phyloP scores from a whole-genome alignment of 176 grass and related monocot genomes.

The Puccinellia tenuiflora region DNA sequence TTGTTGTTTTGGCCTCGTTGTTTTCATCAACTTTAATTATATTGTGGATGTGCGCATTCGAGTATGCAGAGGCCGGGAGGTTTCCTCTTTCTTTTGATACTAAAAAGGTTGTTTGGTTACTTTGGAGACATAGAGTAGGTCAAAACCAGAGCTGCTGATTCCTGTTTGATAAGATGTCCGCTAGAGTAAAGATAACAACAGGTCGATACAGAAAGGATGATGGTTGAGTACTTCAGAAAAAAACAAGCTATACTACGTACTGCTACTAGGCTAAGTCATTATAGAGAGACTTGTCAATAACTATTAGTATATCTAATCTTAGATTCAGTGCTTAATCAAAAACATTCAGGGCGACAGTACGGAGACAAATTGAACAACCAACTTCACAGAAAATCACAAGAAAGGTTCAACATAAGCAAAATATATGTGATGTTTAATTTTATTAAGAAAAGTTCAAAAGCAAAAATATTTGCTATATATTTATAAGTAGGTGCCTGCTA shows the following conservation, averaged over 20 bases:
- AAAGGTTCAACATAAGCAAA: not conserved
- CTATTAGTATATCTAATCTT: not conserved
- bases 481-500: not conserved
- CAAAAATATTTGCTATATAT: not conserved
- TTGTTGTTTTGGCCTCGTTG: not conserved
- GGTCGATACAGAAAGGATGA: not conserved
- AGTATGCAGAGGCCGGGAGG: not conserved
- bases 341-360: not conserved
- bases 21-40: not conserved
- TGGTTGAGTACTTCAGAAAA: not conserved
- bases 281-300: conserved; percentile 1
- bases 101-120: not conserved
- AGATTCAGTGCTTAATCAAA: not conserved
- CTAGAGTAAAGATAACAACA: not conserved
- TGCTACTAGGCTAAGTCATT: not conserved
- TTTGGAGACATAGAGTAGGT: not conserved
- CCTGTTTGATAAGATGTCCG: not conserved
- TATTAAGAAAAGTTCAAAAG: not conserved
- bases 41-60: not conserved
- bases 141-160: not conserved
- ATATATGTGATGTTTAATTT: not conserved
- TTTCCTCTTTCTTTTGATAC: not conserved
- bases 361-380: not conserved
- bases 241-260: not conserved
- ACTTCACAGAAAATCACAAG: not conserved